A percentile compares a stretch with the other conserved stretches of the same genome.
These are phyloP conservation scores for Cladorrhinum samala DNA, from an alignment of 495 filamentous ascomycete species.

Conservation along the genomic window DNA sequence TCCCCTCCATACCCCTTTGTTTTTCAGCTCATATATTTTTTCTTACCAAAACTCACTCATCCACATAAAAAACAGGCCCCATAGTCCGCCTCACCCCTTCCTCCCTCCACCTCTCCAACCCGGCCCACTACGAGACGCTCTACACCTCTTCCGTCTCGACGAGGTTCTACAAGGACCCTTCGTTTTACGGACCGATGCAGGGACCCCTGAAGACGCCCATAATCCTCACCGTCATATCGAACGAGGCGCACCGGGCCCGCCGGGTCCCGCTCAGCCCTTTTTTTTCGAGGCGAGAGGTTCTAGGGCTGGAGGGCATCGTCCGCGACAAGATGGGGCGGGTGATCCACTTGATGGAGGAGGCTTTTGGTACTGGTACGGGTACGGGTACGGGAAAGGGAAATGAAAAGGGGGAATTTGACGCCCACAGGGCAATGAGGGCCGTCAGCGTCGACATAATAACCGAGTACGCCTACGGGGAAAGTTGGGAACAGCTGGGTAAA, in stretches of 20 bases:
- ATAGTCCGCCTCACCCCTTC: slow-evolving; percentile 35
- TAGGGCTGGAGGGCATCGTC: slow-evolving; percentile 27
- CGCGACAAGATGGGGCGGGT: slow-evolving; percentile 15
- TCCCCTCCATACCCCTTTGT: too few relatives aligned
- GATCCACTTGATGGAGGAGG: slow-evolving; percentile 10
- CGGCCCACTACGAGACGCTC: slow-evolving; percentile 33
- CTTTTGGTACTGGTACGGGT: background rate
- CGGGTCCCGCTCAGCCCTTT: slow-evolving; percentile 24
- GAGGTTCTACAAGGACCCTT: slow-evolving; percentile 28
- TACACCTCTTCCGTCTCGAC: slow-evolving; percentile 21
- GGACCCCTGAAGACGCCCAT: slow-evolving; percentile 6
- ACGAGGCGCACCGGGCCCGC: slow-evolving; percentile 28
- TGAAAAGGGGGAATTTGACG: slow-evolving; percentile 21
- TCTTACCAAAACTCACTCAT: background rate
- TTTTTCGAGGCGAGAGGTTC: slow-evolving; percentile 17
- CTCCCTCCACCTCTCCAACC: slow-evolving; percentile 37
- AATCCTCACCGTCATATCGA: slow-evolving; percentile 15
- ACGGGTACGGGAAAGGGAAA: too few relatives aligned
- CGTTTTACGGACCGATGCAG: slow-evolving; percentile 14
- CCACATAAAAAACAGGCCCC: slow-evolving; percentile 4
- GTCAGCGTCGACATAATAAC: slow-evolving; percentile 40
- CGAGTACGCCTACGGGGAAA: slow-evolving; percentile 36
- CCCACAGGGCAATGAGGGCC: slow-evolving; percentile 28
- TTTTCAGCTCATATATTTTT: background rate
- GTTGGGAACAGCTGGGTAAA: slow-evolving; percentile 18